A percentile compares a stretch with the other conserved stretches of the same genome.
Conservation (phyloP, 768 basidiomycete species). For the Lactarius sanguifluus region DNA sequence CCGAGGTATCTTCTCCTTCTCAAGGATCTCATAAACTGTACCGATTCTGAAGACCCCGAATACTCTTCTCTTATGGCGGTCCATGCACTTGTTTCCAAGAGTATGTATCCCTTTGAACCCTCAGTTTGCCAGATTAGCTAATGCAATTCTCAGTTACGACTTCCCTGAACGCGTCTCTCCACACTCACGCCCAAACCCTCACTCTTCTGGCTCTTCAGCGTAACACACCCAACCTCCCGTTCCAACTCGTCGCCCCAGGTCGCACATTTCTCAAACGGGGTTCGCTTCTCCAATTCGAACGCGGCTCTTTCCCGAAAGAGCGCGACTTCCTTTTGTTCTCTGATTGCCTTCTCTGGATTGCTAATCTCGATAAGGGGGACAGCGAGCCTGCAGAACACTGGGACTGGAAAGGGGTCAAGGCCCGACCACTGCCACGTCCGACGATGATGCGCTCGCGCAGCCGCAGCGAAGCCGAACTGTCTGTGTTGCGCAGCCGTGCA, state of each 20-base stretch:
- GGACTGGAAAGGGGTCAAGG: slow-evolving; percentile 30
- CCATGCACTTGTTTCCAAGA: slow-evolving; percentile 70
- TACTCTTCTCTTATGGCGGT: slow-evolving; percentile 58
- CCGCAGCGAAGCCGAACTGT: slow-evolving; percentile 61
- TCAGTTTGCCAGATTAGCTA: slow-evolving; percentile 19
- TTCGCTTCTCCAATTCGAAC: slow-evolving; percentile 55
- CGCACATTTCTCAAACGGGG: slow-evolving; percentile 75
- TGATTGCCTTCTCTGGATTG: slow-evolving; percentile 79
- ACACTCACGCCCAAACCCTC: slow-evolving; percentile 74
- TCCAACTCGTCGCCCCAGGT: slow-evolving; percentile 77
- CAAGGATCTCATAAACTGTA: slow-evolving; percentile 75
- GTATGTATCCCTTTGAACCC: slow-evolving; percentile 41
- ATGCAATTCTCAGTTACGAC: slow-evolving; percentile 55
- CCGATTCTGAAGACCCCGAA: slow-evolving; percentile 65
- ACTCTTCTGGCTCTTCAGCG: slow-evolving; percentile 76
- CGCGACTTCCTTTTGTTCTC: slow-evolving; percentile 81
- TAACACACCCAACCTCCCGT: slow-evolving; percentile 71
- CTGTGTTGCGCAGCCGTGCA: slow-evolving; percentile 30
- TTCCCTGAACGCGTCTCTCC: slow-evolving; percentile 77
- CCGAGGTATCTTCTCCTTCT: slow-evolving; percentile 83
- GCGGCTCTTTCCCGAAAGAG: slow-evolving; percentile 49
- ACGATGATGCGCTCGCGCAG: slow-evolving; percentile 49
- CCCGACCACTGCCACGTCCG: slow-evolving; percentile 31
- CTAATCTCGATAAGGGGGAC: slow-evolving; percentile 41
- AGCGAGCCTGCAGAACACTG: slow-evolving; percentile 28